Evolutionary conservation across 2,329 filamentous ascomycete genomes (phyloP), one percentile per base, ranked within the genome.

Genomic region (Botrytis deweyae): DNA sequence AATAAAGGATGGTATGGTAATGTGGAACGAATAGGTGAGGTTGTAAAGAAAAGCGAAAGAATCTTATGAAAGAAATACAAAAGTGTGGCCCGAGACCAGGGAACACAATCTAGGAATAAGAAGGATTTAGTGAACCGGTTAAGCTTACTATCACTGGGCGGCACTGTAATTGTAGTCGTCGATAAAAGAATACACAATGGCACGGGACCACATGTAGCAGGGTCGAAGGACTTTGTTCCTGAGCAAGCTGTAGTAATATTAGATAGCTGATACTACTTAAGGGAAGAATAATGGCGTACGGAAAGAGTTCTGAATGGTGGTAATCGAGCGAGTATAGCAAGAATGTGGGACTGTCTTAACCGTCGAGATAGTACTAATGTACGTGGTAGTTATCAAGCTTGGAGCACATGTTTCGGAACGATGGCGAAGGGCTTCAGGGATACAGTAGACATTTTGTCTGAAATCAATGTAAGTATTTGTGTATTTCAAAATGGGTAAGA

Each of bases 111-210:
- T n/a, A 58, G n/a, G n/a, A 58, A 58, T 58, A 9, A 16, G 25
- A 29, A 58, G n/a, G 1, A 83, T 71, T 81, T 76, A 33, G 82
- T 82, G 55, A 58, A 33, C 52, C n/a, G 14, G 14, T 29, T 58
- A 4, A 58, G n/a, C 52, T 29, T 58, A 58, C 52, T 58, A 18
- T 58, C 52, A 33, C 76, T 74, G 75, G 83, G 83, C 25, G 84
- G 84, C 5, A 84, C 80, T 69, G 78, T 80, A 40, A 80, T 80
- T 63, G 80, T 82, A n/a, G 79, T 80, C n/a, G 73, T 77, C 59
- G 68, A n/a, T 18, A 74, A 16, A 38, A 73, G 16, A 55, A 78
- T 74, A 65, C 78, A 79, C 36, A 59, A 20, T 9, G 64, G 52
- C 29, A 69, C 55, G 44, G 71, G 71, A 3, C 52, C 63, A 44